Conservation (phyloP, 371 early-diverging fungal species). For the Rhizopus delemar region DNA sequence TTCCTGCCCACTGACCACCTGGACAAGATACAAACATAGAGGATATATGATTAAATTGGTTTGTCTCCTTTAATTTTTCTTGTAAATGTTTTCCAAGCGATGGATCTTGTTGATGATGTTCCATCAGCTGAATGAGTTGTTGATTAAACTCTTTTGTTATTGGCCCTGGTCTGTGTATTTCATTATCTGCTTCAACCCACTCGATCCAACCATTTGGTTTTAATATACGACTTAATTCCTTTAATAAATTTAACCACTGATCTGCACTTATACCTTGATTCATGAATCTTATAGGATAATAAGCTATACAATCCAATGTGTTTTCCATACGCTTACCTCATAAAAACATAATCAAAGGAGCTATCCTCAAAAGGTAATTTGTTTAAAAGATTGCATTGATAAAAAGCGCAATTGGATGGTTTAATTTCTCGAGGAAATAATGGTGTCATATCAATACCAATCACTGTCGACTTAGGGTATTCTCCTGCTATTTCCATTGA, state of each 20-base stretch:
- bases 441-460: constrained; percentile 48
- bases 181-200: constrained; percentile 41
- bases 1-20: constrained; percentile 56
- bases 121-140: constrained; percentile 30
- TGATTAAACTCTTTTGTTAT: constrained; percentile 35
- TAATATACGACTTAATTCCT: constrained; percentile 43
- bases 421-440: constrained; percentile 47
- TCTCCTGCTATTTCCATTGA: constrained; percentile 62
- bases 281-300: constrained; percentile 30
- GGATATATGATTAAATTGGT: constrained; percentile 24
- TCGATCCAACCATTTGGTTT: constrained; percentile 53
- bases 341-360: constrained; percentile 53
- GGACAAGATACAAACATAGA: constrained; percentile 51
- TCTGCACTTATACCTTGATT: constrained; percentile 31
- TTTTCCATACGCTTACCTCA: constrained; percentile 31
- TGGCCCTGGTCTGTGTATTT: constrained; percentile 46
- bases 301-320: background rate
- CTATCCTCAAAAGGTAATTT: constrained; percentile 43
- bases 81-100: constrained; percentile 30
- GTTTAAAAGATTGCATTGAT: constrained; percentile 37
- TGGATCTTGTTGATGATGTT: constrained; percentile 35
- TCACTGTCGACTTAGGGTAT: constrained; percentile 55
- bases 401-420: constrained; percentile 46
- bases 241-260: constrained; percentile 34
- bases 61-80: constrained; percentile 22